These are phyloP conservation scores for Porpolomopsis calyptriformis DNA, from an alignment of 768 basidiomycete species.

Conservation along the genomic window DNA sequence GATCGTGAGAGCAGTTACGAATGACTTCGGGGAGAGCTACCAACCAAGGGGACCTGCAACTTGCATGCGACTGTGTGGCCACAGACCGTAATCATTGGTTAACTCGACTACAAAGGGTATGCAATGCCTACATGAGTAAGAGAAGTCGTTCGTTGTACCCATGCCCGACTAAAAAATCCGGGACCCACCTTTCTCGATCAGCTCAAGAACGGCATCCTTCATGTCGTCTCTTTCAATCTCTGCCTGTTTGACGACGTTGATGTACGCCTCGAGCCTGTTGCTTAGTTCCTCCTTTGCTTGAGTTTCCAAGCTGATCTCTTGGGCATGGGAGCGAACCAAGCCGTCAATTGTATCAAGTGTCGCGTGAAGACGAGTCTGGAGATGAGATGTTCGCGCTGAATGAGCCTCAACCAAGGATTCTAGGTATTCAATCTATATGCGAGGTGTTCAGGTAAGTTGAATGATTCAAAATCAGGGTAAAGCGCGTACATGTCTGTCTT, in stretches of 20 bases:
- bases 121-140: constrained; percentile 5
- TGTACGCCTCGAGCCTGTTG: constrained; percentile 6
- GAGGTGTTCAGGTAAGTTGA: too few species aligned
- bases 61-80: constrained; percentile 35
- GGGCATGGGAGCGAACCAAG: neutral
- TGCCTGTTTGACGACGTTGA: constrained; percentile 2
- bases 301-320: constrained; percentile 10
- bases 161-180: neutral
- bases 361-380: constrained; percentile 11
- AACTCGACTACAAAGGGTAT: constrained; percentile 28
- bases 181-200: constrained; percentile 51
- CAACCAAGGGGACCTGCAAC: constrained; percentile 35
- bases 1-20: neutral
- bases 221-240: constrained; percentile 43
- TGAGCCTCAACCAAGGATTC: constrained; percentile 16
- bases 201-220: constrained; percentile 38
- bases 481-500: constrained; percentile 3
- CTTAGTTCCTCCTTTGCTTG: constrained; percentile 2
- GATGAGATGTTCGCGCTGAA: constrained; percentile 12
- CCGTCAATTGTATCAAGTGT: constrained; percentile 14
- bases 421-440: constrained; percentile 15
- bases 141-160: neutral
- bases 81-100: constrained; percentile 32
- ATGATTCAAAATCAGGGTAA: neutral
- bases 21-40: neutral